Evolutionary conservation across 352 stramenopile species (phyloP).

Genomic region (Phytophthora pisi): DNA sequence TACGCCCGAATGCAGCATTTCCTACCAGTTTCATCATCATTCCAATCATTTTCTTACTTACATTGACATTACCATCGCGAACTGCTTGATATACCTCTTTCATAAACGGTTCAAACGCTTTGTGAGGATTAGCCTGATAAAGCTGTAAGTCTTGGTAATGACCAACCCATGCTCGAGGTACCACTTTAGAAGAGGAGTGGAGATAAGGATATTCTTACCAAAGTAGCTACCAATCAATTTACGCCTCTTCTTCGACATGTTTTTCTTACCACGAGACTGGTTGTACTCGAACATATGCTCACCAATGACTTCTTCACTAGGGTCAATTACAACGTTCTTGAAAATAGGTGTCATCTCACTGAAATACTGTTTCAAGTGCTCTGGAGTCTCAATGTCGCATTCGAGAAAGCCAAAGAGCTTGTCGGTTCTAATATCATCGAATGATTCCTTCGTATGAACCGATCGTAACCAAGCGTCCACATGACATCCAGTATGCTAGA

Average conservation of each 20-base stretch:
- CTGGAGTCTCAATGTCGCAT: conserved; percentile 43
- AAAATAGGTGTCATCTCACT: conserved; percentile 46
- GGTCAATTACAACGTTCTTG: conserved; percentile 41
- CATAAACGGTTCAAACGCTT: conserved; percentile 27
- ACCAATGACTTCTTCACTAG: conserved; percentile 28
- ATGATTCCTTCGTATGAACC: conserved; percentile 29
- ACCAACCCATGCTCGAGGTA: conserved; percentile 40
- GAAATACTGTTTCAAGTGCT: conserved; percentile 42
- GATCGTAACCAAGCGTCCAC: background rate
- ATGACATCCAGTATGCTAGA: background rate
- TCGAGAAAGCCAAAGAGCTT: conserved; percentile 48
- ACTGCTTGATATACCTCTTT: conserved; percentile 34
- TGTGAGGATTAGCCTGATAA: conserved; percentile 25
- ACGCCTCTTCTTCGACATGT: background rate
- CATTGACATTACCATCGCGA: conserved; percentile 31
- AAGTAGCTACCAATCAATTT: conserved; percentile 49
- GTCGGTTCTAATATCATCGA: conserved; percentile 35
- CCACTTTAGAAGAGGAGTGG: conserved; percentile 43
- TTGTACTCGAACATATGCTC: conserved; percentile 40
- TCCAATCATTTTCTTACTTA: conserved; percentile 14
- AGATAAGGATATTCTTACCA: conserved; percentile 43
- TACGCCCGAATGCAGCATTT: conserved; percentile 13
- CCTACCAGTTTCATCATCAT: conserved; percentile 6
- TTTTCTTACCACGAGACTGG: background rate
- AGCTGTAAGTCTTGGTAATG: conserved; percentile 35